Evolutionary conservation across 192 early-diverging fungal species (phyloP).

Genomic region (Gaertneriomyces semiglobifer): DNA sequence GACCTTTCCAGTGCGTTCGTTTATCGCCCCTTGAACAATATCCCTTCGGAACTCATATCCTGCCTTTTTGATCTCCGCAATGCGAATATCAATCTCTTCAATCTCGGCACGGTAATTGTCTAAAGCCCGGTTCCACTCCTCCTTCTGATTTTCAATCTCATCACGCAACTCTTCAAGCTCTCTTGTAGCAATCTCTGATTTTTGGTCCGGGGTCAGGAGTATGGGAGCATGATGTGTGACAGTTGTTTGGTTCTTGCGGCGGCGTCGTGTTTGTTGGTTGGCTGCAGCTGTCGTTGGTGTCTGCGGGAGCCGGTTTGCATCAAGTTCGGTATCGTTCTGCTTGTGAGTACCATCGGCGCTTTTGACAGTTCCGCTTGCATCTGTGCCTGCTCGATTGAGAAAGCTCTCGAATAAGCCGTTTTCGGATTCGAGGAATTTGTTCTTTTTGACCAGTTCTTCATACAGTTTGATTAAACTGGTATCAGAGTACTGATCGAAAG

Average conservation of each 20-base stretch:
- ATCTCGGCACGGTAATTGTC: slow-evolving; percentile 62
- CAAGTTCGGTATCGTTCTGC: background rate
- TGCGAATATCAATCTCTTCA: slow-evolving; percentile 58
- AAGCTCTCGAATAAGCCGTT: slow-evolving; percentile 54
- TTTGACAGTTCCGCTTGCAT: background rate
- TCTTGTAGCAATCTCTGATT: slow-evolving; percentile 57
- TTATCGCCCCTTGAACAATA: slow-evolving; percentile 49
- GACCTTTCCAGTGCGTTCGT: slow-evolving; percentile 52
- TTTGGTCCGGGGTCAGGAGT: slow-evolving; percentile 54
- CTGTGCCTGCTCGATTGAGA: slow-evolving; percentile 43
- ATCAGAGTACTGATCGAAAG: slow-evolving; percentile 50
- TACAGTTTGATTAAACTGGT: slow-evolving; percentile 40
- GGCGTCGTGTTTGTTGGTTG: slow-evolving; percentile 11
- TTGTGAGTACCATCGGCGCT: background rate
- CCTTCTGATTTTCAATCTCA: slow-evolving; percentile 58
- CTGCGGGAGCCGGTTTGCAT: slow-evolving; percentile 25
- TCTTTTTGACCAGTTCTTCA: slow-evolving; percentile 44
- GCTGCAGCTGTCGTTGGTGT: background rate
- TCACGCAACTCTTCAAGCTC: slow-evolving; percentile 60
- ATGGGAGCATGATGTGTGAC: slow-evolving; percentile 46
- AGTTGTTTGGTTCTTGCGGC: slow-evolving; percentile 52
- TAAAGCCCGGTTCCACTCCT: slow-evolving; percentile 56
- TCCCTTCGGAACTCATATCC: slow-evolving; percentile 60
- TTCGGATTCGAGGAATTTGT: slow-evolving; percentile 42
- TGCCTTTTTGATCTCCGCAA: slow-evolving; percentile 53